Evolutionary conservation across 768 basidiomycete genomes (phyloP).

Genomic region (Neoboletus magnificus): DNA sequence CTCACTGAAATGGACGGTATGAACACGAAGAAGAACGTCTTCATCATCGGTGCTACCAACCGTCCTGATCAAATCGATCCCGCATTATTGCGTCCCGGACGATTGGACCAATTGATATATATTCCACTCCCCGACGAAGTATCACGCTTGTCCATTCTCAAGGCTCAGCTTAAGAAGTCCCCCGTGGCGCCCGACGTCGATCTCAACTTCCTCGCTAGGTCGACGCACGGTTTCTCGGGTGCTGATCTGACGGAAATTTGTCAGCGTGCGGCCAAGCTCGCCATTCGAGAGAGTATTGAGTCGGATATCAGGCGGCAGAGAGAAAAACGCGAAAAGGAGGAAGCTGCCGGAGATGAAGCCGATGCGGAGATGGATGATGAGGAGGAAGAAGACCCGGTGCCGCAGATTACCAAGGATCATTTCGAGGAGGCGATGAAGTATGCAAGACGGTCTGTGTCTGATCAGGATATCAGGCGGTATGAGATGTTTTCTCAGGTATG

Average conservation of each 20-base stretch:
- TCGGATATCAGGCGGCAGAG: slow-evolving; percentile 77
- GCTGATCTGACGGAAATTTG: slow-evolving; percentile 99
- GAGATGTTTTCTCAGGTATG: slow-evolving; percentile 94
- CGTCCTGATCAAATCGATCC: slow-evolving; percentile 94
- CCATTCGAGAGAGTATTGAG: slow-evolving; percentile 94
- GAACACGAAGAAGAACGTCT: slow-evolving; percentile 99
- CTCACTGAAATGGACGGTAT: slow-evolving; percentile 99
- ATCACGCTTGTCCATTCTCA: slow-evolving; percentile 88
- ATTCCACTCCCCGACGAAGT: slow-evolving; percentile 96
- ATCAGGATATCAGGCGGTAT: slow-evolving; percentile 94
- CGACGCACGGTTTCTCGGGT: slow-evolving; percentile 97
- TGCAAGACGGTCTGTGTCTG: slow-evolving; percentile 94
- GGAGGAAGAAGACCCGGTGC: slow-evolving; percentile 84
- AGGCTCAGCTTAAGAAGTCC: slow-evolving; percentile 87
- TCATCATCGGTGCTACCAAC: slow-evolving; percentile 97
- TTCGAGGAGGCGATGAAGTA: slow-evolving; percentile 99
- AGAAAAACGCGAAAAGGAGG: slow-evolving; percentile 80
- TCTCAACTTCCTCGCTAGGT: slow-evolving; percentile 82
- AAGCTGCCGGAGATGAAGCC: slow-evolving; percentile 55
- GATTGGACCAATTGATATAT: slow-evolving; percentile 98
- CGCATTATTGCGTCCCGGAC: slow-evolving; percentile 92
- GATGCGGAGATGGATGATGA: slow-evolving; percentile 71
- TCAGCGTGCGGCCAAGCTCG: slow-evolving; percentile 94
- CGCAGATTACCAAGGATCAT: slow-evolving; percentile 84
- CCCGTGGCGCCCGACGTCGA: slow-evolving; percentile 83